phyloP scores from a whole-genome alignment of 139 green algal species.

The Micractinium sp. region DNA sequence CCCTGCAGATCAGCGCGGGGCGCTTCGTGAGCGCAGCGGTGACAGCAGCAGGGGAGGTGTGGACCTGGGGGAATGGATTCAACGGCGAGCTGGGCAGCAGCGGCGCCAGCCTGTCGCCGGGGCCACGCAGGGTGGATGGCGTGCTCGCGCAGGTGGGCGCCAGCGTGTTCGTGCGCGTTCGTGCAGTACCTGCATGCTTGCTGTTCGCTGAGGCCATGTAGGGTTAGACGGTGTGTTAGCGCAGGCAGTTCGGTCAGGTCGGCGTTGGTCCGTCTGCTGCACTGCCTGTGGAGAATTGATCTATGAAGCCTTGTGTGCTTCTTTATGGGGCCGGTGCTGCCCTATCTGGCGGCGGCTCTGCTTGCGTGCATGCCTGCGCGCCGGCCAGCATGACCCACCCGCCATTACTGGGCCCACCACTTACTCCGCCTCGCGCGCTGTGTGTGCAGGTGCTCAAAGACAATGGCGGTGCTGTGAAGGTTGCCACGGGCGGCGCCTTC shows the following conservation, averaged over 20 bases:
- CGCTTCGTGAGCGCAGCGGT: conserved; percentile 56
- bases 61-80: conserved; percentile 68
- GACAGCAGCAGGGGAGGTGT: conserved; percentile 62
- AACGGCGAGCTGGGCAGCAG: conserved; percentile 61
- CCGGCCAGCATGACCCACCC: not conserved
- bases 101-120: conserved; percentile 51
- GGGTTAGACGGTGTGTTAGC: no score
- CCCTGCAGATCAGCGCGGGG: conserved; percentile 47
- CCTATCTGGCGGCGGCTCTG: not conserved
- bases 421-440: not conserved
- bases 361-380: not conserved
- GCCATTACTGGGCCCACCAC: not conserved
- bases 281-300: no score
- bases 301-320: no score
- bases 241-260: no score
- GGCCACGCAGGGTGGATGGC: conserved; percentile 35
- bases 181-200: not conserved
- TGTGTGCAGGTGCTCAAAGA: conserved; percentile 46
- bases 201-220: no score
- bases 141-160: conserved; percentile 38
- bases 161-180: not conserved
- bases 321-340: no score
- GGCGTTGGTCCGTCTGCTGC: no score
- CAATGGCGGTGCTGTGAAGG: conserved; percentile 57
- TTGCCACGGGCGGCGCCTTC: conserved; percentile 69